These are phyloP conservation scores for Umbelopsis isabellina DNA, from an alignment of 192 early-diverging fungal genomes.

Conservation along the genomic window DNA sequence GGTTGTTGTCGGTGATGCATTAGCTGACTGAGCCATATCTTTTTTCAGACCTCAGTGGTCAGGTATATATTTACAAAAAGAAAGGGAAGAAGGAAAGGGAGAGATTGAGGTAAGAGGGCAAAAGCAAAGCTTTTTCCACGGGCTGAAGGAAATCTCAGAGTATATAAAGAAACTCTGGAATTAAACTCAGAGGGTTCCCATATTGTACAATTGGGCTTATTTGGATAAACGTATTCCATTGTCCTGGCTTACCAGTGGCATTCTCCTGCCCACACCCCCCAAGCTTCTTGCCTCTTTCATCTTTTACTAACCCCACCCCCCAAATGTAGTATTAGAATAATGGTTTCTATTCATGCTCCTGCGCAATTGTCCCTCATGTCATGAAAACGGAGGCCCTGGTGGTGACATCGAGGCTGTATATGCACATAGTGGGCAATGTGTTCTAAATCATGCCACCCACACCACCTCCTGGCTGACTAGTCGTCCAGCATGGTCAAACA, in stretches of 20 bases:
- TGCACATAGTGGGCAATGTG: too few species aligned
- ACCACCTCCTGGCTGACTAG: too few species aligned
- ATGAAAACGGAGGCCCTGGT: too few species aligned
- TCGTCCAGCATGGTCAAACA: too few species aligned
- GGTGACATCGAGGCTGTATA: too few species aligned
- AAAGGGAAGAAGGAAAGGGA: background rate
- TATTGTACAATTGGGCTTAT: conserved; percentile 14
- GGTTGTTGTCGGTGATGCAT: background rate
- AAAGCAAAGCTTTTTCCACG: too few species aligned
- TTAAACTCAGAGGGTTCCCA: background rate
- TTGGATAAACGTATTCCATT: conserved; percentile 23
- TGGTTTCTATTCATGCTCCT: too few species aligned
- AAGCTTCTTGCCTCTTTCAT: background rate
- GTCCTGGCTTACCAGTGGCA: conserved; percentile 6
- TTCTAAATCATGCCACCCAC: too few species aligned
- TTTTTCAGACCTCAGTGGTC: background rate
- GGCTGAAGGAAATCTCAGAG: too few species aligned
- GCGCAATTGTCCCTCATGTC: too few species aligned
- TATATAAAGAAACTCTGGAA: too few species aligned
- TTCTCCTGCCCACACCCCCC: background rate
- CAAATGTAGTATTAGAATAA: too few species aligned
- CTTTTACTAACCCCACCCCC: background rate
- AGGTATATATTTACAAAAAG: background rate
- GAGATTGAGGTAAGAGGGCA: background rate
- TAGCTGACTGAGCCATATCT: background rate